Conservation (phyloP, 2,329 filamentous ascomycete genomes). For the Neospermospora avenae region DNA sequence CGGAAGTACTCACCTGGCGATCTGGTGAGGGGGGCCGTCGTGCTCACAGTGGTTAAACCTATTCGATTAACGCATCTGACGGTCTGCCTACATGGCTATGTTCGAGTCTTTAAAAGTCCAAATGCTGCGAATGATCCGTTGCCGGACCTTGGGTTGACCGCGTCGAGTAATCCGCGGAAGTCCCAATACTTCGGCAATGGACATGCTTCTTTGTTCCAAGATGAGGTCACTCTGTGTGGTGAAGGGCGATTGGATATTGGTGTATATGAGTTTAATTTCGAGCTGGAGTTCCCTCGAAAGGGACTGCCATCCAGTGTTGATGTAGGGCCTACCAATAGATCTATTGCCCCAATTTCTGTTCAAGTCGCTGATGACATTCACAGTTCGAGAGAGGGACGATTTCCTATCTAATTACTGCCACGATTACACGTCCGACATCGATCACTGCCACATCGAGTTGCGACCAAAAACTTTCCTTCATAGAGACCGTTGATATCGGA, state of each 20-base stretch:
- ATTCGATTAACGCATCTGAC: slow-evolving; percentile 77
- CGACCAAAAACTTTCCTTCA: slow-evolving; percentile 74
- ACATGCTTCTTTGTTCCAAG: slow-evolving; percentile 76
- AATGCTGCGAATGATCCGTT: slow-evolving; percentile 51
- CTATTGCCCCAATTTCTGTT: not conserved
- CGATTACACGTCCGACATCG: slow-evolving; percentile 81
- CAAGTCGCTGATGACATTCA: slow-evolving; percentile 17
- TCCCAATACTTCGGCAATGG: slow-evolving; percentile 69
- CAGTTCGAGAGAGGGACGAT: slow-evolving; percentile 95
- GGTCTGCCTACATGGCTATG: slow-evolving; percentile 73
- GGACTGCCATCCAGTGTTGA: slow-evolving; percentile 89
- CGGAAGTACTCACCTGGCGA: slow-evolving; percentile 74
- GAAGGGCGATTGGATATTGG: slow-evolving; percentile 72
- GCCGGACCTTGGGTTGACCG: slow-evolving; percentile 36
- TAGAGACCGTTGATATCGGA: slow-evolving; percentile 83
- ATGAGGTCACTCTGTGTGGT: slow-evolving; percentile 76
- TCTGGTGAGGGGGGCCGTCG: slow-evolving; percentile 66
- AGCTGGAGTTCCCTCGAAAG: slow-evolving; percentile 65
- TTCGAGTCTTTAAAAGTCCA: slow-evolving; percentile 69
- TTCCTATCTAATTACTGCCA: slow-evolving; percentile 86
- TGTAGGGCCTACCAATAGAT: slow-evolving; percentile 51
- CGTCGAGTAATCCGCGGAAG: slow-evolving; percentile 38
- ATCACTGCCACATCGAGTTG: slow-evolving; percentile 78
- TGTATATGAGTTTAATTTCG: slow-evolving; percentile 76
- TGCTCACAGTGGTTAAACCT: slow-evolving; percentile 70